Evolutionary conservation across 441 rosid species (phyloP).

Genomic region (Populus tomentosa): DNA sequence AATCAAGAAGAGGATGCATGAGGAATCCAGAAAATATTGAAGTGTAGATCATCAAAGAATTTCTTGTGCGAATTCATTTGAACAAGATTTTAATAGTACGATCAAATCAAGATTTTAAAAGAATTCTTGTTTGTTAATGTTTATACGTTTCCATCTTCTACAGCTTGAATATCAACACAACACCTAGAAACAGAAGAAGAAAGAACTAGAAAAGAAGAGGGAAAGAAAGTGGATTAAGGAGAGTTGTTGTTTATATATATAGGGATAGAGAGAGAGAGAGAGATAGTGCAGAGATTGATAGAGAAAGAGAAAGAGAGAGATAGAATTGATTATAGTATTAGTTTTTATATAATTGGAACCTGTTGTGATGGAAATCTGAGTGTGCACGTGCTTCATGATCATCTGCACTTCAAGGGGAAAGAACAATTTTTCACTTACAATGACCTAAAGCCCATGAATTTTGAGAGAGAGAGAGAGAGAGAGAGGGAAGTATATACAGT

Average conservation of each 20-base stretch:
- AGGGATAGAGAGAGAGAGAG: constrained; percentile 14
- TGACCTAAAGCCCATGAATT: constrained; percentile 24
- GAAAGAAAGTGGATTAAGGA: constrained; percentile 11
- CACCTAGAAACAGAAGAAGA: not conserved
- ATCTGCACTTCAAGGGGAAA: constrained; percentile 44
- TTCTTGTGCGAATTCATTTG: not conserved
- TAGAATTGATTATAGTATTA: constrained; percentile 22
- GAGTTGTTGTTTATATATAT: constrained; percentile 9
- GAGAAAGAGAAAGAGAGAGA: constrained; percentile 26
- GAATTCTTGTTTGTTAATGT: not conserved
- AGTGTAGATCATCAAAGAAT: not conserved
- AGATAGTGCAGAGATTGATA: constrained; percentile 22
- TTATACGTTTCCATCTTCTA: not conserved
- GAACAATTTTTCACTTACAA: constrained; percentile 24
- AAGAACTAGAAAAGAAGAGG: not conserved
- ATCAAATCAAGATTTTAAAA: not conserved
- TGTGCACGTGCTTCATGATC: constrained; percentile 80
- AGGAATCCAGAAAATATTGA: not conserved
- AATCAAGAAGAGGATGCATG: constrained; percentile 5
- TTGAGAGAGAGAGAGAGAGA: constrained; percentile 3
- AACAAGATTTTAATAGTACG: not conserved
- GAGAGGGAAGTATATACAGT: constrained; percentile 10
- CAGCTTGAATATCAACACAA: not conserved
- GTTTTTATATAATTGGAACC: constrained; percentile 42
- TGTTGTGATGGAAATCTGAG: constrained; percentile 54